Evolutionary conservation across 495 filamentous ascomycete genomes (phyloP), one percentile per base, ranked within the genome.

Genomic region (Daldinia childiae): DNA sequence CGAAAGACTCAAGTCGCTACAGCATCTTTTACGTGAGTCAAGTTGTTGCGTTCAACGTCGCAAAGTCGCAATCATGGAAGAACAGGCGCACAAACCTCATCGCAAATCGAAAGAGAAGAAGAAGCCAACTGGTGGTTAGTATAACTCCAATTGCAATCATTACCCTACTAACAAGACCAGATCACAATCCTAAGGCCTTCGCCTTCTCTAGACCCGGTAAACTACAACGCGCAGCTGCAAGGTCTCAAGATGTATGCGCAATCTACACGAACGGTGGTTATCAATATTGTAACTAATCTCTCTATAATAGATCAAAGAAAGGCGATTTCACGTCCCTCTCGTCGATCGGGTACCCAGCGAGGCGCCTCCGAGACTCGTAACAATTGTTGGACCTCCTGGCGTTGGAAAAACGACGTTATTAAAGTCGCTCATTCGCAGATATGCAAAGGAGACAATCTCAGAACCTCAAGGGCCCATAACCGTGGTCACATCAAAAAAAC

Each of bases 271-370:
- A 6, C 5, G 26, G 17, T 3, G 4, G 34, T 30, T 6, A 6
- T 43, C n/a, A 17, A 29, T 43, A 43, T 57, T 5, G 9, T 48
- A 11, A 63, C 58, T 67, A 60, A 36, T 52, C 58, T 64, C n/a
- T 0, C 27, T 64, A 27, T 38, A 26, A 32, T 50, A 95, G 90
- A 88, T 97, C 79, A 94, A 92, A 86, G 95, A 99, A 82, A 98
- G 97, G 80, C 86, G 94, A 36, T 83, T 98, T 21, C 95, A 99
- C 87, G 95, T 98, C 14, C 95, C 95, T 34, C 90, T 96, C 69
- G 91, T 98, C 77, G 95, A 99, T 82, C 90, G 95, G 62, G 83
- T 98, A 66, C 96, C 95, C 55, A 94, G 97, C 51, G 96, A 98
- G 80, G 90, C 95, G n/a, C 93, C 95, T 15, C 95, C 95, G 50